Percentiles rank a stretch among this genome's conserved stretches.
phyloP scores from a whole-genome alignment of 192 early-diverging fungal genomes.

The Podila epicladia region DNA sequence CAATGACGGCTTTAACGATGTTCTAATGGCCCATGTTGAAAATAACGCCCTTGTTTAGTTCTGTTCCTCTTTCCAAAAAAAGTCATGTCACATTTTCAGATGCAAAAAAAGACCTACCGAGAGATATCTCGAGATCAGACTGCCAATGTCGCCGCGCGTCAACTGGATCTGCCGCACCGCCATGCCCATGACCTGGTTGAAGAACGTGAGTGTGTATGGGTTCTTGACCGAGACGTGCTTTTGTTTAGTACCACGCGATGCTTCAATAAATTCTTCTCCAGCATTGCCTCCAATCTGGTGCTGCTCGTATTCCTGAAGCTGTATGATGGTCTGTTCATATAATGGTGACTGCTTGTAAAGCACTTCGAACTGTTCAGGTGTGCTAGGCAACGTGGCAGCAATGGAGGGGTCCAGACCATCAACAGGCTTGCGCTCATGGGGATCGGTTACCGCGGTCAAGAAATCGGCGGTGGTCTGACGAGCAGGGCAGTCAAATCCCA shows the following conservation, averaged over 20 bases:
- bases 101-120: constrained; percentile 31
- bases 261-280: constrained; percentile 42
- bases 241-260: constrained; percentile 62
- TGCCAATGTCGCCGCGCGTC: constrained; percentile 55
- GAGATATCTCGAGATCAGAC: constrained; percentile 59
- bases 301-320: constrained; percentile 52
- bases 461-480: constrained; percentile 78
- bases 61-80: not conserved
- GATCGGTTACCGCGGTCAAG: constrained; percentile 71
- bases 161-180: constrained; percentile 70
- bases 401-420: constrained; percentile 61
- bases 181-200: constrained; percentile 65
- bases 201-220: constrained; percentile 71
- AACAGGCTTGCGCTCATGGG: constrained; percentile 57
- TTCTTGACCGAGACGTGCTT: constrained; percentile 55
- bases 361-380: constrained; percentile 67
- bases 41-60: not conserved
- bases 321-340: constrained; percentile 37
- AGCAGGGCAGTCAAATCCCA: constrained; percentile 66
- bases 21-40: not conserved
- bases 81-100: not conserved
- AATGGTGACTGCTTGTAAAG: constrained; percentile 55
- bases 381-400: constrained; percentile 52
- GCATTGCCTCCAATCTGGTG: constrained; percentile 4
- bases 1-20: not conserved